Base-by-base conservation (phyloP, 2,329 filamentous ascomycete genomes). In the Clarireedia sp. region DNA sequence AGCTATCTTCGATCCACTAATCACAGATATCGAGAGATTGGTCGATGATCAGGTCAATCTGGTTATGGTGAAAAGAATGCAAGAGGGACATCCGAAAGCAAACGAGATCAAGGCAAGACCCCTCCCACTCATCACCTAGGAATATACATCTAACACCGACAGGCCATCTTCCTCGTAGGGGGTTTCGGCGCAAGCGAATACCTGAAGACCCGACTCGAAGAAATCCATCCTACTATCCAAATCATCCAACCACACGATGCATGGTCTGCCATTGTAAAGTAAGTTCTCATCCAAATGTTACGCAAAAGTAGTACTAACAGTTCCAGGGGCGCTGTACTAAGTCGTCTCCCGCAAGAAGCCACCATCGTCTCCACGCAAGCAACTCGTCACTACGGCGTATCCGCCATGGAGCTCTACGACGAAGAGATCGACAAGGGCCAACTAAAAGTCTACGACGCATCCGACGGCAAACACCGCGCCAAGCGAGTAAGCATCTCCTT, bases 1-100 rank as follows among this genome's bases (percentile, higher is more conserved):
- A 78, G 56, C 88, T 83, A 19, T 73, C 68, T 56, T 63, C 66
- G 3, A 64, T 48, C 72, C 73, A 75, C 21, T 73, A 67, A 48
- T 71, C 68, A 1, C 64, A 66, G 0, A 73, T 74, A 47, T 62
- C 76, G 12, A 69, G 72, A 38, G 68, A 65, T 36, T 76, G 10
- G 67, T 78, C 1, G 60, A 71, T 16, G 69, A 73, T 56, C 72
- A 76, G 24, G 70, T 75, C 57, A 66, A 71, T 33, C 62, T 75
- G 16, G 72, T 77, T 48, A 72, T 70, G 1, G 71, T 72, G 3
- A 60, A 57, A 21, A 47, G 52, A 29, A 17, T 57, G 29, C 9
- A 24, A n/a, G 57, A 74, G 64, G 62, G 73, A 63, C 69, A 79
- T 68, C 68, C 77, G 52, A 61, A 65, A 3, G 67, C 74, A 19